Conservation (phyloP, 2,329 filamentous ascomycete species). For the Venturiaceae sp. region DNA sequence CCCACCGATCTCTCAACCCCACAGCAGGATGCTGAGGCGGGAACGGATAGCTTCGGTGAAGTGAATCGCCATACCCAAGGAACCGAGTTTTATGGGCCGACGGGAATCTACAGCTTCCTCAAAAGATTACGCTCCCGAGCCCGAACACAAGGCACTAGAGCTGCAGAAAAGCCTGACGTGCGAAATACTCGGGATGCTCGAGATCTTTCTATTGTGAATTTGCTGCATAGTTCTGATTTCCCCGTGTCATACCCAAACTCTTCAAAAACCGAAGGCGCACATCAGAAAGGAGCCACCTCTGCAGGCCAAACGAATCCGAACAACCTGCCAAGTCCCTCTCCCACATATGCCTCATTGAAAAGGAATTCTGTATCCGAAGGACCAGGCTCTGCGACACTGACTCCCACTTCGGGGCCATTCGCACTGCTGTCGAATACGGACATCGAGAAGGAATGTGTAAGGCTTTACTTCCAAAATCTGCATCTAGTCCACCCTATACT, state of each 20-base stretch:
- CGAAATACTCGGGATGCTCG: slow-evolving; percentile 1
- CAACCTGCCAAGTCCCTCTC: background rate
- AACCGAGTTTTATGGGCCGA: slow-evolving; percentile 12
- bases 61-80: slow-evolving; percentile 11
- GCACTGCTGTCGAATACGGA: slow-evolving; percentile 2
- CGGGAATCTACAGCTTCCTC: slow-evolving; percentile 10
- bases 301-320: background rate
- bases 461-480: slow-evolving; percentile 36
- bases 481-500: slow-evolving; percentile 40
- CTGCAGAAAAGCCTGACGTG: background rate
- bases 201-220: slow-evolving; percentile 8
- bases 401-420: background rate
- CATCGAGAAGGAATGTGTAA: slow-evolving; percentile 12
- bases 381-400: background rate
- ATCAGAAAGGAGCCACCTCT: background rate
- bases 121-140: slow-evolving; percentile 8
- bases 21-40: background rate
- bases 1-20: background rate
- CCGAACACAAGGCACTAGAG: background rate
- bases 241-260: background rate
- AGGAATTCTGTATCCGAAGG: background rate
- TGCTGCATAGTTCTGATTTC: slow-evolving; percentile 9
- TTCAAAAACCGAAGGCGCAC: background rate
- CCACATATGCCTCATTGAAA: background rate
- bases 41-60: slow-evolving; percentile 7